Base-by-base conservation (phyloP, 176 grass and related monocot species). In the Leersia perrieri region DNA sequence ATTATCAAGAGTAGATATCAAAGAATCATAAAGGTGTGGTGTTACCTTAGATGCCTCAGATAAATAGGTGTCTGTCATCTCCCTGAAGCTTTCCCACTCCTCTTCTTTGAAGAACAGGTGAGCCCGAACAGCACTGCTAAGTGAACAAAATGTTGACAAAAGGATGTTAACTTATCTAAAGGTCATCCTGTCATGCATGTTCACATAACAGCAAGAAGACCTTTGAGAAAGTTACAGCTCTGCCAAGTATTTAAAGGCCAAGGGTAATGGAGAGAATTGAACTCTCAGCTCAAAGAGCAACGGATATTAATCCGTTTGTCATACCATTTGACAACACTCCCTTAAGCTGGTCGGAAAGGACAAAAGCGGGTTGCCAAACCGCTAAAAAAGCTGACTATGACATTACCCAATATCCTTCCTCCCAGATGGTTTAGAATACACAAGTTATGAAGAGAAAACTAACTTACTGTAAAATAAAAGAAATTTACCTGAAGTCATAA, bases 191-290 rank as follows among this genome's bases (percentile, higher is more conserved):
- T 75, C 77, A 85, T 81, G 82, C 75, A 76, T 80, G 36, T 86
- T 72, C 13, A 30, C 81, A 90, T 86, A 77, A 85, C 53, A 58
- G 53, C 47, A 65, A 73, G 29, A 25, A 53, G 72, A 82, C 78
- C 88, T 73, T 58, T 77, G 61, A 89, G 83, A 85, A 86, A 78
- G 44, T 73, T 63, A 30, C 4, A 22, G 66, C 62, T 63, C n/a
- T 20, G 49, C 9, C 16, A 68, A 86, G 77, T 51, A 73, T 84
- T 69, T 82, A 55, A 33, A 62, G 53, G 27, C 49, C 57, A 78
- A 89, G 96, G 96, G 92, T 95, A 91, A 99, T 99, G 96, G 96
- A 99, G 92, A 99, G 96, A 99, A 87, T 99, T 99, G 96, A 99
- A 99, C 92, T 95, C 96, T 95, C 96, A 95, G 96, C 92, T 94